Evolutionary conservation across 2,329 filamentous ascomycete genomes (phyloP).

Genomic region (Neocatenulostroma microsporum): DNA sequence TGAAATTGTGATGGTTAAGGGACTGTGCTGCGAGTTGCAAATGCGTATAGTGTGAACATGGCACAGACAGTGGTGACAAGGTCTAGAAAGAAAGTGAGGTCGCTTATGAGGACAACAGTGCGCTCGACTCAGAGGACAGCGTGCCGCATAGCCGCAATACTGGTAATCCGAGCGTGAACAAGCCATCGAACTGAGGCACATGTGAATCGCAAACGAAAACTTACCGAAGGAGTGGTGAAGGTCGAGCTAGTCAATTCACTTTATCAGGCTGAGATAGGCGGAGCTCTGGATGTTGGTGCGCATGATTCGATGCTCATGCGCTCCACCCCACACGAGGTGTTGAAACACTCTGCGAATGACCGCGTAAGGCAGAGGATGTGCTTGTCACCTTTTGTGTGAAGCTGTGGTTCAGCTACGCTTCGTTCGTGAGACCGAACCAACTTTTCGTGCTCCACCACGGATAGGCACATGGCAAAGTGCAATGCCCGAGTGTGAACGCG

Average conservation of each 20-base stretch:
- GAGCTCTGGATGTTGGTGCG: neutral
- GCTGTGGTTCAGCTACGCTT: neutral
- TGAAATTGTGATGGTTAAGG: neutral
- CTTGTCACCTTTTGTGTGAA: neutral
- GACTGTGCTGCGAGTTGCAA: no score
- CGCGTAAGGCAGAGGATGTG: neutral
- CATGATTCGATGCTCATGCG: neutral
- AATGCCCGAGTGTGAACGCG: neutral
- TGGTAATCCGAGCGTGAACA: neutral
- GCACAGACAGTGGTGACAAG: no score
- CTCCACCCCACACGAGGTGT: no score
- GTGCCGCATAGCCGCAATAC: slow-evolving; percentile 4
- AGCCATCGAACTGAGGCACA: slow-evolving; percentile 2
- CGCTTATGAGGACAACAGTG: neutral
- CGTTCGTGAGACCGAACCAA: neutral
- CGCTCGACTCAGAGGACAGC: neutral
- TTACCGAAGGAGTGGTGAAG: neutral
- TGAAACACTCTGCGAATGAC: neutral
- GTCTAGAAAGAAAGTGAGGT: no score
- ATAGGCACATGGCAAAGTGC: slow-evolving; percentile 2
- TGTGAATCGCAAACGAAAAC: neutral
- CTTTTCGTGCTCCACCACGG: neutral
- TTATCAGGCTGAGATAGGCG: neutral
- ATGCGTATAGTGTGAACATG: no score
- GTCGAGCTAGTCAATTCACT: neutral